Base-by-base conservation (phyloP, 148 eudicot genomes). In the Spergularia marina region DNA sequence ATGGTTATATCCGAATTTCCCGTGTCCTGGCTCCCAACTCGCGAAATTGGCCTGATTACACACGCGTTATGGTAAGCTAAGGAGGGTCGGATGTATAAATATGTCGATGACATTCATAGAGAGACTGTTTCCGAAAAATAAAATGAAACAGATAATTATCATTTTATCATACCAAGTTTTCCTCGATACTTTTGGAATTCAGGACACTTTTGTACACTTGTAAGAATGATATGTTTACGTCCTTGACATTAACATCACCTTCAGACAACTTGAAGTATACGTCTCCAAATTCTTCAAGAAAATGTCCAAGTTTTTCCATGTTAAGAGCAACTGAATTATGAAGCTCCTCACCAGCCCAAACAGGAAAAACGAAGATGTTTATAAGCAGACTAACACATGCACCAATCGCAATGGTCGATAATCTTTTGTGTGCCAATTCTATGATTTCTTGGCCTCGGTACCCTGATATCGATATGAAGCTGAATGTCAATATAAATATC, bases 271-370 rank as follows among this genome's bases (percentile, higher is more conserved):
- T 59, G 40, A 81, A 84, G 63, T 60, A 82, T 39, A 65, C 82
- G n/a, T 21, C 79, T 57, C 78, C 88, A 75, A 88, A 84, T 68
- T 82, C 91, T 79, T 87, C 82, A 63, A 89, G 72, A 78, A 80
- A 91, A 13, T 30, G 54, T 7, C 78, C 87, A 20, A 91, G 85
- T 53, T 80, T 86, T 68, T 86, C 88, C 44, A 89, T 65, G 76
- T 89, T 86, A n/a, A 25, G 34, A 60, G 85, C 78, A 36, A 86
- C 59, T 25, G 80, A 84, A n/a, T 78, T 82, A 53, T 89, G 91
- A 70, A 91, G 87, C 74, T 89, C 93, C 67, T 82, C 80, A 18
- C 97, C 97, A 59, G 90, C 91, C 97, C 94, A 91, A 34, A 88
- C 94, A 0, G 94, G 97, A 65, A 72, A 85, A 12, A 88, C 23